phyloP scores from a whole-genome alignment of 345 rosid species.

The Lumnitzera littorea region DNA sequence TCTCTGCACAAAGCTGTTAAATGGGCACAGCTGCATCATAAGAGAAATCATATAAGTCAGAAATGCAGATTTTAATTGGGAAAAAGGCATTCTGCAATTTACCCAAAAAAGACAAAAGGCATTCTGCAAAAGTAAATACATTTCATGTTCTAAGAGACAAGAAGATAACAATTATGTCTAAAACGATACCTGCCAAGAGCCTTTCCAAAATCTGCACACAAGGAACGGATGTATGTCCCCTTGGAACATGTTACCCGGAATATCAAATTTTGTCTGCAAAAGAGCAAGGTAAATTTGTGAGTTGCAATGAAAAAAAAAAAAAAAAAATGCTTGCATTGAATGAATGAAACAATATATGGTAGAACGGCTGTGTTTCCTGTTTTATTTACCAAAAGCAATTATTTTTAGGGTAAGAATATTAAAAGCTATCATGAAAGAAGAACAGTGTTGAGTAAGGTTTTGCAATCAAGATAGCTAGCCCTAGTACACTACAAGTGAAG shows the following conservation, averaged over 20 bases:
- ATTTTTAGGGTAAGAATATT: too few relatives aligned
- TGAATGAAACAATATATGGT: neutral
- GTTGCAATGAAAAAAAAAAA: constrained; percentile 5
- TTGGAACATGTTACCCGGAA: constrained; percentile 82
- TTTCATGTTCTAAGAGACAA: neutral
- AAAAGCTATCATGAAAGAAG: neutral
- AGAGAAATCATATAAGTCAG: neutral
- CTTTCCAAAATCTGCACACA: constrained; percentile 92
- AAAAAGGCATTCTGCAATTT: neutral
- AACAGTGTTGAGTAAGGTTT: neutral
- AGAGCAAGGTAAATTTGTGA: too few relatives aligned
- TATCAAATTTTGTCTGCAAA: constrained; percentile 80
- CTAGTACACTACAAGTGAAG: too few relatives aligned
- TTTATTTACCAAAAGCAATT: too few relatives aligned
- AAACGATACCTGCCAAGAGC: constrained; percentile 67
- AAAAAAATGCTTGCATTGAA: neutral
- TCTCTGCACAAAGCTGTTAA: constrained; percentile 92
- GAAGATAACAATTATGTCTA: neutral
- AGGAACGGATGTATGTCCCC: constrained; percentile 90
- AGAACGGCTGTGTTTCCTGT: too few relatives aligned
- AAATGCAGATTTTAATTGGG: too few relatives aligned
- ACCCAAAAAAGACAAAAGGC: too few relatives aligned
- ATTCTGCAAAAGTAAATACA: neutral
- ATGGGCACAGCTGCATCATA: constrained; percentile 82
- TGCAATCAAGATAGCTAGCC: neutral